Base-by-base conservation (phyloP, 352 stramenopile genomes). In the Phytophthora syringae region DNA sequence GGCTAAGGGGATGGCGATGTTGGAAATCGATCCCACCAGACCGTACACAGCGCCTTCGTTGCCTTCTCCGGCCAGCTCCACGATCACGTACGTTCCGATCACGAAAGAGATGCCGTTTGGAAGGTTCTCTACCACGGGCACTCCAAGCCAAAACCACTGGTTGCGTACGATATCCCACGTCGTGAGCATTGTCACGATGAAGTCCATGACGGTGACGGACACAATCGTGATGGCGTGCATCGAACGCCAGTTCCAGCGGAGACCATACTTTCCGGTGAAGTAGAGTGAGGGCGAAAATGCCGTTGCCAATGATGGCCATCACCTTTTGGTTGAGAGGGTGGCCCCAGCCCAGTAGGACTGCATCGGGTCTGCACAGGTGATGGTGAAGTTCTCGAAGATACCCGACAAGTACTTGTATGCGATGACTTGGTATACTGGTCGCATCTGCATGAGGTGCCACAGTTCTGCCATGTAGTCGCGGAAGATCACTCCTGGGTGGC, bases 81-180 rank as follows among this genome's bases (percentile, higher is more conserved):
- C 78, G 16, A 79, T 67, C 10, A 76, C 67, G 24, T 68, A 82
- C 16, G 72, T 81, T 0, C 28, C 47, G 28, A 84, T 73, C 15
- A 86, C 74, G 24, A 76, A 86, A 10, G 65, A 30, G 7, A 86
- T 76, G 7, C 71, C 75, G 16, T 43, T 60, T 1, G 75, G 72
- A 7, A 84, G 36, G 45, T 64, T 62, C 32, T 74, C 69, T 1
- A 62, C 63, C 22, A 83, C 47, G 0, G 73, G 60, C 5, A 74
- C 64, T 21, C 71, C 76, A 5, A 83, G 54, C 65, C 67, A 82
- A 47, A 85, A 82, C 78, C 78, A 86, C 34, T 79, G 69, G 45
- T 72, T 79, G 24, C 78, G 78, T n/a, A 83, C 22, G 7, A 82
- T 51, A 34, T 82, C 44, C 66, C 72, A 84, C 0, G 59, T 68